A percentile compares a stretch with the other conserved stretches of the same genome.
Evolutionary conservation across 2,329 filamentous ascomycete species (phyloP).

Genomic region (Drechslerella dactyloides): DNA sequence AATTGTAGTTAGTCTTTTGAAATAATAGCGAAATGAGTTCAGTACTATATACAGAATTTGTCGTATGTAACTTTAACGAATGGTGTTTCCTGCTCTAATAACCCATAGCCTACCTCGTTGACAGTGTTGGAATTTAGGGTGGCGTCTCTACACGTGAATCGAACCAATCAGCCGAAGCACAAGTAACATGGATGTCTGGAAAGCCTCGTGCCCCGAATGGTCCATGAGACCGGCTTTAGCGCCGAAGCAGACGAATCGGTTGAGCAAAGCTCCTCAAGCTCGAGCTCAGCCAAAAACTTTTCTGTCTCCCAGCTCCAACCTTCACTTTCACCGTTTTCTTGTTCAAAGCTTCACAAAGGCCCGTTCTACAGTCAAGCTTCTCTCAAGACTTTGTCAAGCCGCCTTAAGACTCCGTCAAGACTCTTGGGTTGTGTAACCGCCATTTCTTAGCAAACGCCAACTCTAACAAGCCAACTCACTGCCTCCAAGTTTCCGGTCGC

Average conservation of each 20-base stretch:
- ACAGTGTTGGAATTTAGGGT: neutral
- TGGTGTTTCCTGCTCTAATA: no score
- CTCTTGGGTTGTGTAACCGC: neutral
- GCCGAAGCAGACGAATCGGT: neutral
- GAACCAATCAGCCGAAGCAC: no score
- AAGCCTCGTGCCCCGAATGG: neutral
- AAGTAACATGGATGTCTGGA: neutral
- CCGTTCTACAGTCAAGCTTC: no score
- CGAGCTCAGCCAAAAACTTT: neutral
- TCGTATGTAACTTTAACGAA: no score
- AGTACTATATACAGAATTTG: no score
- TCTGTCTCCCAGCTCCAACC: neutral
- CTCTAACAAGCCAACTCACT: neutral
- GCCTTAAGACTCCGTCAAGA: no score
- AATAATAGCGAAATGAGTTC: no score
- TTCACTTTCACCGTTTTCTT: no score
- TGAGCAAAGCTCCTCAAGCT: neutral
- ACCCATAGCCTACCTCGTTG: conserved; percentile 4
- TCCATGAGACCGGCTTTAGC: neutral
- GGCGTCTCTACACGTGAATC: neutral
- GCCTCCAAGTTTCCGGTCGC: neutral
- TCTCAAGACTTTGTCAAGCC: no score
- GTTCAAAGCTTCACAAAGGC: no score
- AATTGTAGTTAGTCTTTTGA: no score
- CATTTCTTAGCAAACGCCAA: no score